A percentile compares a stretch with the other conserved stretches of the same genome.
Evolutionary conservation across 176 grass and related monocot genomes (phyloP).

Genomic region (Thalia dealbata): DNA sequence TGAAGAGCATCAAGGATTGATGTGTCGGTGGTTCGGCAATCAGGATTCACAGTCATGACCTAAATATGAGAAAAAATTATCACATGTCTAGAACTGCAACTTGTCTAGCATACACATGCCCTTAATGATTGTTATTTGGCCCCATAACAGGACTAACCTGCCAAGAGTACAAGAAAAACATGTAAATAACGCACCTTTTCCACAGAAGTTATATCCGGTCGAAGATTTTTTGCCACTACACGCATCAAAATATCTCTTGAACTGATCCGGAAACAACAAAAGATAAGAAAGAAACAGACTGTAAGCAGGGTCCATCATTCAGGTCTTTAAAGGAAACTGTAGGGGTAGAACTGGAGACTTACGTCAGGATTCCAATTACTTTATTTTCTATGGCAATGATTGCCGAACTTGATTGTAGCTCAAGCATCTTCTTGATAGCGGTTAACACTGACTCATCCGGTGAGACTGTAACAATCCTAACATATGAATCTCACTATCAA

Average conservation of each 20-base stretch:
- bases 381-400: constrained; percentile 45
- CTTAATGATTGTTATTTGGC: neutral
- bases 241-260: constrained; percentile 84
- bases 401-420: constrained; percentile 44
- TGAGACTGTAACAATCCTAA: constrained; percentile 48
- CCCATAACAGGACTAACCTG: neutral
- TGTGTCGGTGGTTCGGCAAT: constrained; percentile 54
- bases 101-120: neutral
- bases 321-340: neutral
- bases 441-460: constrained; percentile 45
- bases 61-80: constrained; percentile 10
- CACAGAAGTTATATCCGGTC: constrained; percentile 33
- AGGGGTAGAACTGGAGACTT: constrained; percentile 1
- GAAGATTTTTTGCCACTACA: constrained; percentile 47
- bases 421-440: constrained; percentile 61
- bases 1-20: constrained; percentile 67
- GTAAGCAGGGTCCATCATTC: neutral
- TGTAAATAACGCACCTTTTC: constrained; percentile 30
- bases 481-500: constrained; percentile 1
- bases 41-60: constrained; percentile 71
- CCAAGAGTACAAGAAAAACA: neutral
- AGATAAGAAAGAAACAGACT: constrained; percentile 3
- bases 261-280: constrained; percentile 8
- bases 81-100: neutral
- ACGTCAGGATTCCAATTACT: constrained; percentile 74